A percentile compares a stretch with the other conserved stretches of the same genome.
Conservation (phyloP, 2,329 filamentous ascomycete species). For the Calonectria multiphialidica region DNA sequence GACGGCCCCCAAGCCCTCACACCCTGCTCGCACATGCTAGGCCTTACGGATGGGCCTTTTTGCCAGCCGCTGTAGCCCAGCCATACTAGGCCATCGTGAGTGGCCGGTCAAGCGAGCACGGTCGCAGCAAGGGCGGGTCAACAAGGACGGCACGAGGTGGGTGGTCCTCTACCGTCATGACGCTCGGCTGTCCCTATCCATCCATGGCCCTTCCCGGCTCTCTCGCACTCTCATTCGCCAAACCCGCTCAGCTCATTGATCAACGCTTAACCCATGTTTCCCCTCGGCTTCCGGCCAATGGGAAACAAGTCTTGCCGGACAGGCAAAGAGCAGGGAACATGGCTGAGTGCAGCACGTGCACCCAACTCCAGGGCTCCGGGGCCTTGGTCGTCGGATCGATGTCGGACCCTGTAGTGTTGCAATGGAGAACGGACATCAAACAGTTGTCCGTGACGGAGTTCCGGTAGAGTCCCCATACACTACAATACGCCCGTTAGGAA, state of each 20-base stretch:
- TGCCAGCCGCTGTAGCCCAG: conserved; percentile 14
- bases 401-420: conserved; percentile 35
- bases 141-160: conserved; percentile 11
- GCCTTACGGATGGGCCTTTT: conserved; percentile 6
- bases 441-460: conserved; percentile 2
- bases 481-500: conserved; percentile 29
- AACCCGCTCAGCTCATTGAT: conserved; percentile 10
- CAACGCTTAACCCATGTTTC: conserved; percentile 15
- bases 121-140: conserved; percentile 12
- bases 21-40: conserved; percentile 4
- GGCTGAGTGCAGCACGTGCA: conserved; percentile 15
- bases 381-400: conserved; percentile 32
- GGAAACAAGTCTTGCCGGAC: not conserved
- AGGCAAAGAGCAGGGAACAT: conserved; percentile 9
- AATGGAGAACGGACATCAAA: conserved; percentile 15
- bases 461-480: conserved; percentile 23
- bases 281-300: conserved; percentile 8
- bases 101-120: conserved; percentile 23
- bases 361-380: conserved; percentile 15
- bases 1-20: not conserved
- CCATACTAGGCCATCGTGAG: not conserved
- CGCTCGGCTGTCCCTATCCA: not conserved
- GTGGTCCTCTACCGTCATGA: conserved; percentile 11
- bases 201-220: not conserved
- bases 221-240: conserved; percentile 7